Conservation (phyloP, 495 filamentous ascomycete genomes). For the Penicillium turbatum region DNA sequence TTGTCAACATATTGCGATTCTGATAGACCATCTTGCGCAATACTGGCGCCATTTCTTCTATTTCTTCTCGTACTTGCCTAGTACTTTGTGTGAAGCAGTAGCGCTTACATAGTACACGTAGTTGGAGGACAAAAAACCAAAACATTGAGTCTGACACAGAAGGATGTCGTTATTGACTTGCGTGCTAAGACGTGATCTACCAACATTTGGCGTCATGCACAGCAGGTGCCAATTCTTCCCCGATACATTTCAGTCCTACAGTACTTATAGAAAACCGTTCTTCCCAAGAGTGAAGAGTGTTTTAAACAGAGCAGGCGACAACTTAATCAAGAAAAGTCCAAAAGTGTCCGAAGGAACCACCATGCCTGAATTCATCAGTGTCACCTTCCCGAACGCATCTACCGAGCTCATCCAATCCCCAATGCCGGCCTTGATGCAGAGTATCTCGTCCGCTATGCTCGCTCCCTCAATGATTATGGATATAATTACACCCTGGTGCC, state of each 20-base stretch:
- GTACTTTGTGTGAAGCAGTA: background rate
- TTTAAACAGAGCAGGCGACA: background rate
- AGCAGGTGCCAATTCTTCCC: background rate
- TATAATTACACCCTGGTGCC: conserved; percentile 54
- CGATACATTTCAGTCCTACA: background rate
- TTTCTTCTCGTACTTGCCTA: background rate
- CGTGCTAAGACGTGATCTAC: too few relatives aligned
- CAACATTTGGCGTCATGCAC: background rate
- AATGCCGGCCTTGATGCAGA: conserved; percentile 43
- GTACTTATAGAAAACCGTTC: background rate
- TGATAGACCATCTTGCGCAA: background rate
- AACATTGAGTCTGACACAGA: background rate
- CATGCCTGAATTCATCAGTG: conserved; percentile 54
- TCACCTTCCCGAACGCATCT: conserved; percentile 47
- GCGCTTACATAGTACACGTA: too few relatives aligned
- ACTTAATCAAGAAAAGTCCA: background rate
- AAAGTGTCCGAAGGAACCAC: conserved; percentile 6
- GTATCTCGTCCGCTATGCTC: conserved; percentile 46
- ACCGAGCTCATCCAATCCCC: conserved; percentile 49
- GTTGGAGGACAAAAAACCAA: too few relatives aligned
- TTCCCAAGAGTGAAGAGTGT: background rate
- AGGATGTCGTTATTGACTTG: background rate
- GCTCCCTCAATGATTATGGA: conserved; percentile 48
- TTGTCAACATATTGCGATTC: background rate
- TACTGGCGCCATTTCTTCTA: background rate